These are phyloP conservation scores for Neurospora sp. DNA, from an alignment of 495 filamentous ascomycete genomes.

Conservation along the genomic window DNA sequence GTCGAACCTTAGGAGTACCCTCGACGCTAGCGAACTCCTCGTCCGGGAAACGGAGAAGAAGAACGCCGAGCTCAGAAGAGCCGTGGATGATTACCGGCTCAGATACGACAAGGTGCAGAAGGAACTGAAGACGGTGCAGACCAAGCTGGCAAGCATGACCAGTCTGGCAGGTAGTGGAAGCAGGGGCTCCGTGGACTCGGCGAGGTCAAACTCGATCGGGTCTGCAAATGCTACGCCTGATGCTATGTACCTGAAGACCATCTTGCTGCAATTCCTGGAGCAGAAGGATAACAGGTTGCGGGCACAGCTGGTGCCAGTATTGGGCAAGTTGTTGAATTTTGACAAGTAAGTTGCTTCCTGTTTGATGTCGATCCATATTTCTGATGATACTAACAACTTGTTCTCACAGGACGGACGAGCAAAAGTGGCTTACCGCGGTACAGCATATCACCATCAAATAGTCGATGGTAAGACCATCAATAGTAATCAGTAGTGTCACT, in stretches of 20 bases:
- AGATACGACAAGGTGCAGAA: constrained; percentile 73
- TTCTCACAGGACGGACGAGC: constrained; percentile 58
- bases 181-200: constrained; percentile 6
- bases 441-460: constrained; percentile 25
- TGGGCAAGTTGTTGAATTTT: constrained; percentile 86
- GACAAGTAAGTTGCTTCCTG: constrained; percentile 54
- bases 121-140: constrained; percentile 38
- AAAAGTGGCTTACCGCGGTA: constrained; percentile 82
- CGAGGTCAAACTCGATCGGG: not conserved
- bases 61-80: constrained; percentile 59
- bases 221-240: constrained; percentile 41
- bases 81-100: constrained; percentile 64
- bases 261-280: constrained; percentile 89
- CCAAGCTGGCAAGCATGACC: constrained; percentile 16
- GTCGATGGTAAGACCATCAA: not conserved
- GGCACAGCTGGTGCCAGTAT: constrained; percentile 80
- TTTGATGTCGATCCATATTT: not conserved
- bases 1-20: constrained; percentile 60
- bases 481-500: not conserved
- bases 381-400: constrained; percentile 8
- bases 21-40: constrained; percentile 83
- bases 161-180: constrained; percentile 8
- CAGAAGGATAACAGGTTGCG: constrained; percentile 86
- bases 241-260: constrained; percentile 88
- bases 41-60: constrained; percentile 72